Evolutionary conservation across 768 basidiomycete species (phyloP).

Genomic region (Tylopilus plumbeoviolaceoides): DNA sequence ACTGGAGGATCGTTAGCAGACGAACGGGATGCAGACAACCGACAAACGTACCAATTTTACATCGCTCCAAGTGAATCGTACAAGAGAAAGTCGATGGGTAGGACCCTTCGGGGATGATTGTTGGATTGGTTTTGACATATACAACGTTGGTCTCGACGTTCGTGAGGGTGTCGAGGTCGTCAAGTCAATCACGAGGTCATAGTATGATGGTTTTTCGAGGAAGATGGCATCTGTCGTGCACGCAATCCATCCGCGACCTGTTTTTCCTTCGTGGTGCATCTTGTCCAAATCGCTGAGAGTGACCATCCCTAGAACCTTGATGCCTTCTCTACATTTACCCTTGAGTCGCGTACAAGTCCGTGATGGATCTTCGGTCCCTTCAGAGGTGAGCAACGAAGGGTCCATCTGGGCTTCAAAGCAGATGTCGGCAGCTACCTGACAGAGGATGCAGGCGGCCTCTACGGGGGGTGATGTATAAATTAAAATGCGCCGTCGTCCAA

Average conservation of each 20-base stretch:
- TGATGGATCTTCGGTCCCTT: conserved; percentile 25
- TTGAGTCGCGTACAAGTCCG: conserved; percentile 30
- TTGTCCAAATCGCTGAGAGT: conserved; percentile 70
- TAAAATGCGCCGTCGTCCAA: conserved; percentile 70
- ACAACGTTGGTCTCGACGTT: conserved; percentile 62
- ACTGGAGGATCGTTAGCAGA: conserved; percentile 37
- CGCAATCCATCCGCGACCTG: conserved; percentile 77
- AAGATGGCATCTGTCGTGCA: conserved; percentile 86
- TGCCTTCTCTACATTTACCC: conserved; percentile 46
- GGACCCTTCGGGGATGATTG: conserved; percentile 37
- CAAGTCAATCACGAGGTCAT: conserved; percentile 78
- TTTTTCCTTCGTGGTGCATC: conserved; percentile 50
- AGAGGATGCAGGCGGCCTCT: conserved; percentile 71
- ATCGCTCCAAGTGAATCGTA: conserved; percentile 83
- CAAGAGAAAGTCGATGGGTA: conserved; percentile 53
- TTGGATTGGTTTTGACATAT: conserved; percentile 48
- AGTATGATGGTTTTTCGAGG: conserved; percentile 73
- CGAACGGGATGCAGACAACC: not conserved
- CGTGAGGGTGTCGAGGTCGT: conserved; percentile 61
- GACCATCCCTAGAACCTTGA: conserved; percentile 75
- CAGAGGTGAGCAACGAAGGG: conserved; percentile 17
- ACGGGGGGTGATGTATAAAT: conserved; percentile 79
- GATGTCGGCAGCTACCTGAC: conserved; percentile 58
- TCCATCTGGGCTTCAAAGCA: conserved; percentile 47
- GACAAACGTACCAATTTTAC: conserved; percentile 54